A percentile compares a stretch with the other conserved stretches of the same genome.
Conservation (phyloP, 192 early-diverging fungal genomes). For the Helicostylum pulchrum region DNA sequence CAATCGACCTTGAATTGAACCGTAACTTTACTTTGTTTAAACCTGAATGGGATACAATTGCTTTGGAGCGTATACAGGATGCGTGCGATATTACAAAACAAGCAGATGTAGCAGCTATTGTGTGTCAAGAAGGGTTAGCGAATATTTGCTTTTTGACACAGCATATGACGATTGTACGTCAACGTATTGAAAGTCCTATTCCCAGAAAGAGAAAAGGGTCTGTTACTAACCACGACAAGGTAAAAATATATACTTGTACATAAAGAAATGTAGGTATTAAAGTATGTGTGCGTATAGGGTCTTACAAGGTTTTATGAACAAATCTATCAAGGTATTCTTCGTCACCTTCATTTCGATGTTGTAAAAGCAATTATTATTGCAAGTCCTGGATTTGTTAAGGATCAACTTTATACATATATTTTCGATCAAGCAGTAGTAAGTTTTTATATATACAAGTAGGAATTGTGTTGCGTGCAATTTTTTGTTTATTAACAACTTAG, state of each 20-base stretch:
- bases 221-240: conserved; percentile 87
- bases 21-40: conserved; percentile 86
- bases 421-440: conserved; percentile 75
- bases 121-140: conserved; percentile 87
- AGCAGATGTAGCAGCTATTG: conserved; percentile 91
- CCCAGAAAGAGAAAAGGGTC: conserved; percentile 93
- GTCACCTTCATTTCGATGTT: conserved; percentile 87
- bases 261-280: not conserved
- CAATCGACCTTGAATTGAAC: conserved; percentile 89
- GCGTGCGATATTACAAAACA: conserved; percentile 86
- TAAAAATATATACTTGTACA: conserved; percentile 10
- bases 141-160: conserved; percentile 91
- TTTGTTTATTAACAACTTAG: not conserved
- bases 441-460: not conserved
- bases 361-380: conserved; percentile 95
- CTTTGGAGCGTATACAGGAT: conserved; percentile 82
- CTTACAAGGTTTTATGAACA: conserved; percentile 87
- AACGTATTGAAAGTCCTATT: conserved; percentile 86
- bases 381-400: conserved; percentile 94
- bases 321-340: conserved; percentile 80
- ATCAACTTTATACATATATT: conserved; percentile 84
- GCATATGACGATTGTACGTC: conserved; percentile 93
- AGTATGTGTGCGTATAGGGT: conserved; percentile 39
- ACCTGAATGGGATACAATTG: conserved; percentile 90
- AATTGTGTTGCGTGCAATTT: not conserved